Base-by-base conservation (phyloP, 2,329 filamentous ascomycete species). In the Aspergillus sergii region DNA sequence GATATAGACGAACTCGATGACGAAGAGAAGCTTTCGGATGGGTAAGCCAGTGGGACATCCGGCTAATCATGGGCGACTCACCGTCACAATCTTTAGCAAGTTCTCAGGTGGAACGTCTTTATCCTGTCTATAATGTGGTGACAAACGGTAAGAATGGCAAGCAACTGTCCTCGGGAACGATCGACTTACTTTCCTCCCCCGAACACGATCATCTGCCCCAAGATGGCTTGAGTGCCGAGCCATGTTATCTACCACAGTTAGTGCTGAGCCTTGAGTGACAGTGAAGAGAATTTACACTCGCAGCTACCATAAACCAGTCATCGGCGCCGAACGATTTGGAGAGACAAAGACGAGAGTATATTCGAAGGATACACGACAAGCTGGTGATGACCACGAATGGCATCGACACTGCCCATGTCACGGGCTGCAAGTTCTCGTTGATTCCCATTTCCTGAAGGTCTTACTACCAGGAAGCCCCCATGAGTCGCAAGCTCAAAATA, bases 1-100 rank as follows among this genome's bases (percentile, higher is more conserved):
- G 36, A 63, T 60, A 26, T 63, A 60, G 6, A 60, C 28, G 26
- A 63, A 60, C 55, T 63, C 61, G 16, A 57, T 59, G 5, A 50
- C 58, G 51, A 63, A 60, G 10, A 63, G 61, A 12, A 63, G 53
- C 57, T 63, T 23, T 36, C 19, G 4, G 50, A 12, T 11, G 50
- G 14, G 26, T 34, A 4, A 53, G 26, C n/a, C 7, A n/a, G 10
- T n/a, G 9, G 26, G 50, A 19, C 16, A n/a, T 34, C 34, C 8
- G 12, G 4, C 12, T 1, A 7, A 32, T n/a, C 1, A 5, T 21
- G 26, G 30, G 19, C n/a, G 4, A 53, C 26, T 16, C 34, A 53
- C 50, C 8, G 50, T 53, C 26, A 53, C 50, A 19, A 53, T 53
- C 30, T 53, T 53, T 19, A 53, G 26, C 14, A 53, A 21, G n/a